A percentile compares a stretch with the other conserved stretches of the same genome.
These are phyloP conservation scores for Hyaloscypha variabilis DNA, from an alignment of 495 filamentous ascomycete genomes.

Conservation along the genomic window DNA sequence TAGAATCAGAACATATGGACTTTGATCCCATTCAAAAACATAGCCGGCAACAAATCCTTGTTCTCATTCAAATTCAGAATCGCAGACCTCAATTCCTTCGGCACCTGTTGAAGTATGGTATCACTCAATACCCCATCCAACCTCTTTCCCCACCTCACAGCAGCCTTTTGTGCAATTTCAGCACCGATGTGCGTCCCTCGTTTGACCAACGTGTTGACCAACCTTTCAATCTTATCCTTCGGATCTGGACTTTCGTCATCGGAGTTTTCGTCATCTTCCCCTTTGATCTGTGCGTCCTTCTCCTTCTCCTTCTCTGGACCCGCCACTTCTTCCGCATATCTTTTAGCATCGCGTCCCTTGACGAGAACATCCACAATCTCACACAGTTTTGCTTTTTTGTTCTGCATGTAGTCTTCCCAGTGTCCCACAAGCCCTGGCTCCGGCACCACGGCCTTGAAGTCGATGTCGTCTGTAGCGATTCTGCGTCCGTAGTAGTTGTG, in stretches of 20 bases:
- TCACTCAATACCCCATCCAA: constrained; percentile 38
- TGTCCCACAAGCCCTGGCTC: constrained; percentile 39
- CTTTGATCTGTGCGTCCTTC: constrained; percentile 7
- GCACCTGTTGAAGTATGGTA: constrained; percentile 39
- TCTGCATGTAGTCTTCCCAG: constrained; percentile 45
- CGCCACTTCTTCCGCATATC: constrained; percentile 12
- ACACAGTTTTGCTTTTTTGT: constrained; percentile 43
- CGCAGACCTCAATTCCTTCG: constrained; percentile 36
- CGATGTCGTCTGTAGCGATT: constrained; percentile 41
- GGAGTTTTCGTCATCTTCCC: constrained; percentile 28
- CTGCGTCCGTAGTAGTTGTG: constrained; percentile 42
- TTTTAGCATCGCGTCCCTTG: constrained; percentile 27
- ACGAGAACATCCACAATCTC: constrained; percentile 34
- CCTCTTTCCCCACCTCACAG: constrained; percentile 35
- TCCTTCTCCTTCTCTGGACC: constrained; percentile 21
- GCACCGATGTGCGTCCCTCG: constrained; percentile 30
- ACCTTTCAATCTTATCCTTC: constrained; percentile 25
- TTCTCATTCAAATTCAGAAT: constrained; percentile 41
- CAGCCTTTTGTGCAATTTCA: constrained; percentile 35
- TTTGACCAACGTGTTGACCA: constrained; percentile 33
- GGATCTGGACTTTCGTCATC: constrained; percentile 26
- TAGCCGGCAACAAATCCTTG: constrained; percentile 41
- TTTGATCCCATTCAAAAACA: constrained; percentile 18
- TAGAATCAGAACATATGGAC: constrained; percentile 16
- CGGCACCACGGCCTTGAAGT: constrained; percentile 39